Evolutionary conservation across 495 filamentous ascomycete genomes (phyloP).

Genomic region (Neurospora sp.): DNA sequence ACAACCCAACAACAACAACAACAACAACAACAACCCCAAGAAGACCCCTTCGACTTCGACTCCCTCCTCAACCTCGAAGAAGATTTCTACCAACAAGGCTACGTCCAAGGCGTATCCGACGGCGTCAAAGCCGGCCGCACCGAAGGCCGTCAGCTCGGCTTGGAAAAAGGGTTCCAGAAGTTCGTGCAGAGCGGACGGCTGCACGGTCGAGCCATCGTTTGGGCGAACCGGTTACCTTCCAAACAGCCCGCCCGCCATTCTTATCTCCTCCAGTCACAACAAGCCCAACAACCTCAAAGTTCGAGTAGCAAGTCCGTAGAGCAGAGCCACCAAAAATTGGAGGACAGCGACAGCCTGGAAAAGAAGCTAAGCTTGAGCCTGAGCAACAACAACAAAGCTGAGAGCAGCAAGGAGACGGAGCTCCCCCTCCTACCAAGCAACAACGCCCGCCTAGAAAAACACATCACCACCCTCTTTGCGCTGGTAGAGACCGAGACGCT

Average conservation of each 20-base stretch:
- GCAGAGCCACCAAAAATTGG: no score
- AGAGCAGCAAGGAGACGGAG: no score
- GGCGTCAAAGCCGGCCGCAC: conserved; percentile 69
- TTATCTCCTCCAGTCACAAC: background rate
- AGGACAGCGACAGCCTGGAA: no score
- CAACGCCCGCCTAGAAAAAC: conserved; percentile 59
- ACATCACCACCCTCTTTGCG: conserved; percentile 60
- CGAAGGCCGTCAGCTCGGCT: conserved; percentile 81
- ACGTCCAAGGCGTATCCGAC: conserved; percentile 61
- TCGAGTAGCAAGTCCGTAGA: no score
- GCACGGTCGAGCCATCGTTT: conserved; percentile 73
- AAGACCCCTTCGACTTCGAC: conserved; percentile 49
- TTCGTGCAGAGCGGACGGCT: conserved; percentile 69
- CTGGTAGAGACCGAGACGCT: conserved; percentile 73
- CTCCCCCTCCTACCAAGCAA: conserved; percentile 36
- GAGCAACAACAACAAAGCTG: no score
- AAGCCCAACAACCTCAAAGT: no score
- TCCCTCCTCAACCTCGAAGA: conserved; percentile 70
- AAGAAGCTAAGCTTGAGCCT: no score
- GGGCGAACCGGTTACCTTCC: conserved; percentile 43
- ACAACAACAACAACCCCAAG: conserved; percentile 1
- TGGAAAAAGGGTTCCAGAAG: conserved; percentile 91
- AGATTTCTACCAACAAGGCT: conserved; percentile 77
- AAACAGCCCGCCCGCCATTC: background rate
- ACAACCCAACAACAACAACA: background rate